Evolutionary conservation across 1,139 yeast genomes (phyloP).

Genomic region (Candida sp.): DNA sequence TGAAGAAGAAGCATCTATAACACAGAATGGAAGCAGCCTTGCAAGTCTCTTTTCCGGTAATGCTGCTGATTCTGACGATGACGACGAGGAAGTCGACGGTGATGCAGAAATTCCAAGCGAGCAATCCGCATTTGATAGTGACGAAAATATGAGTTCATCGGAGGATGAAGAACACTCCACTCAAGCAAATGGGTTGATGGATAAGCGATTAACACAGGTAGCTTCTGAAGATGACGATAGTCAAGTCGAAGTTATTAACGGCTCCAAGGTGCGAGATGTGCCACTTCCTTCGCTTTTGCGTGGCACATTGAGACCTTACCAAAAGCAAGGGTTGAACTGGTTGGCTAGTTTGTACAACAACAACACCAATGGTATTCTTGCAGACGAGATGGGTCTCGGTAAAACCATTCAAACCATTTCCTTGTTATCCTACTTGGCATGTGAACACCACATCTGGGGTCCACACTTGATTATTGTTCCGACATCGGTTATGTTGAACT

Average conservation of each 20-base stretch:
- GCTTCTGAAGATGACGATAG: slow-evolving; percentile 30
- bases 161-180: slow-evolving; percentile 21
- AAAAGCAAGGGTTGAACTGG: slow-evolving; percentile 98
- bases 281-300: slow-evolving; percentile 68
- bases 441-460: slow-evolving; percentile 96
- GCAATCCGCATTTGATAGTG: slow-evolving; percentile 20
- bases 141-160: slow-evolving; percentile 16
- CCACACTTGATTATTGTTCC: slow-evolving; percentile 98
- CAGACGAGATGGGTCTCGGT: slow-evolving; percentile 99
- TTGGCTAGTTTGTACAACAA: slow-evolving; percentile 91
- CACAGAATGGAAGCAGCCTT: slow-evolving; percentile 7
- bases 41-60: slow-evolving; percentile 12
- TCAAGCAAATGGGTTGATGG: slow-evolving; percentile 10
- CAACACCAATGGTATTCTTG: slow-evolving; percentile 94
- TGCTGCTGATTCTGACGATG: slow-evolving; percentile 8
- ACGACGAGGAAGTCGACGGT: slow-evolving; percentile 16
- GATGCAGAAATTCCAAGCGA: slow-evolving; percentile 12
- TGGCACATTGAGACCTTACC: slow-evolving; percentile 89
- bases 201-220: slow-evolving; percentile 19
- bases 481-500: slow-evolving; percentile 96
- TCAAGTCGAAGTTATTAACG: slow-evolving; percentile 32
- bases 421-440: slow-evolving; percentile 83
- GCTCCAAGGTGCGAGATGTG: slow-evolving; percentile 65
- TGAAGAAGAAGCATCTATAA: background rate
- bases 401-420: slow-evolving; percentile 97